phyloP scores from a whole-genome alignment of 495 filamentous ascomycete species.

The Trichoderma orchidacearum region DNA sequence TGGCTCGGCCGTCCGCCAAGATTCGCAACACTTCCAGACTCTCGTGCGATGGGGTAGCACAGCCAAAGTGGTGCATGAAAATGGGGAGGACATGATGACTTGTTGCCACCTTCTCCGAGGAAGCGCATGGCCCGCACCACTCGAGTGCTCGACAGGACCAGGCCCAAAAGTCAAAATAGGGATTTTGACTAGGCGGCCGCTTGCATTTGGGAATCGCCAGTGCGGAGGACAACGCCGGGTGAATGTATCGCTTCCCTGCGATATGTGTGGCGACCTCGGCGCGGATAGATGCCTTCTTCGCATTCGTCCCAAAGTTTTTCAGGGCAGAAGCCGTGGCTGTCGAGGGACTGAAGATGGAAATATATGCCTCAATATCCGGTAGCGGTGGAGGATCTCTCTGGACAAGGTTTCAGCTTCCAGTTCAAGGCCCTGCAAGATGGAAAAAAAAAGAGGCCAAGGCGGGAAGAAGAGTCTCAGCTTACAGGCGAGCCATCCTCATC shows the following conservation, averaged over 20 bases:
- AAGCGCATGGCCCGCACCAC: constrained; percentile 37
- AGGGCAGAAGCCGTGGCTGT: constrained; percentile 37
- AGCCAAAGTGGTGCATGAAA: constrained; percentile 57
- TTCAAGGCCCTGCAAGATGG: background rate
- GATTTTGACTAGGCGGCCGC: constrained; percentile 26
- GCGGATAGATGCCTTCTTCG: constrained; percentile 41
- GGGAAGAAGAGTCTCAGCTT: background rate
- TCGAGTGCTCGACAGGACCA: constrained; percentile 28
- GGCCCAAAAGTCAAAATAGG: constrained; percentile 42
- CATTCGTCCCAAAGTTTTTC: constrained; percentile 38
- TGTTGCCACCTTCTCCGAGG: constrained; percentile 10
- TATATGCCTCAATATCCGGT: constrained; percentile 42
- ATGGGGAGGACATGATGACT: constrained; percentile 42
- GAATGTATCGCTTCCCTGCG: constrained; percentile 22
- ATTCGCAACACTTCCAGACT: constrained; percentile 33
- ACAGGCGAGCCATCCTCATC: constrained; percentile 15
- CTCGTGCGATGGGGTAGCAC: constrained; percentile 43
- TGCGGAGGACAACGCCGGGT: constrained; percentile 10
- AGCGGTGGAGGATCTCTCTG: constrained; percentile 20
- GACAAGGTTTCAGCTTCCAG: background rate
- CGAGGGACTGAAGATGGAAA: constrained; percentile 38
- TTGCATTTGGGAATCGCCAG: constrained; percentile 25
- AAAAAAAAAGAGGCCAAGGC: no score
- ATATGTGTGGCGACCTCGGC: constrained; percentile 34
- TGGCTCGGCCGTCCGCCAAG: constrained; percentile 20